phyloP scores from a whole-genome alignment of 225 moss, liverwort and hornwort genomes.

The Bryum argenteum region DNA sequence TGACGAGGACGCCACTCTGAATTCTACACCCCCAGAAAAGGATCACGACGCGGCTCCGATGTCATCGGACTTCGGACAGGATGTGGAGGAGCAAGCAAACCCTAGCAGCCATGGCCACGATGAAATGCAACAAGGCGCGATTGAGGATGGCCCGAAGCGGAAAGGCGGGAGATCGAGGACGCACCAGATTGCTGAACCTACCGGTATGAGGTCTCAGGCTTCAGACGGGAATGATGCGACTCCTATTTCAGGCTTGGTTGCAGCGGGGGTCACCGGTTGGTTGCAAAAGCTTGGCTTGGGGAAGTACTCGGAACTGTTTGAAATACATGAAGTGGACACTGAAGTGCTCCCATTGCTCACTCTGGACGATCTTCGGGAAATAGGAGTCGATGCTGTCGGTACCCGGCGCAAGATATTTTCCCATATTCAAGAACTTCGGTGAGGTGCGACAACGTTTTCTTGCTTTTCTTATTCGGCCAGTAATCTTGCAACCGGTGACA shows the following conservation, averaged over 20 bases:
- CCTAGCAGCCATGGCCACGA: constrained; percentile 46
- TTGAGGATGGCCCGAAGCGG: constrained; percentile 52
- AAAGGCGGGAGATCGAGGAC: constrained; percentile 33
- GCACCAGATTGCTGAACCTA: no score
- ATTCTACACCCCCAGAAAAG: background rate
- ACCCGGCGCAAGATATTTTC: constrained; percentile 90
- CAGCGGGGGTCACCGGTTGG: constrained; percentile 72
- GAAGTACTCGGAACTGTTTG: constrained; percentile 78
- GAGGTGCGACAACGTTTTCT: background rate
- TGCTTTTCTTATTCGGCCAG: background rate
- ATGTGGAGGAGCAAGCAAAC: constrained; percentile 32
- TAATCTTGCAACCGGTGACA: background rate
- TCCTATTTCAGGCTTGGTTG: constrained; percentile 17
- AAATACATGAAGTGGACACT: constrained; percentile 87
- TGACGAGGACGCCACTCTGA: background rate
- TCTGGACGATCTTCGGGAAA: constrained; percentile 94
- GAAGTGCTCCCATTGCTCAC: constrained; percentile 85
- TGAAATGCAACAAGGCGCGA: constrained; percentile 54
- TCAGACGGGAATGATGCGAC: background rate
- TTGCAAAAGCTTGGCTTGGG: constrained; percentile 75
- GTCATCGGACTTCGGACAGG: constrained; percentile 47
- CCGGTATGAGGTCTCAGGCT: background rate
- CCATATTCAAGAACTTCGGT: constrained; percentile 63
- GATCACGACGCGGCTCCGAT: constrained; percentile 11
- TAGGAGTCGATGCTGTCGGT: constrained; percentile 86